Base-by-base conservation (phyloP, 2,329 filamentous ascomycete genomes). In the Lecanicillium sp. region DNA sequence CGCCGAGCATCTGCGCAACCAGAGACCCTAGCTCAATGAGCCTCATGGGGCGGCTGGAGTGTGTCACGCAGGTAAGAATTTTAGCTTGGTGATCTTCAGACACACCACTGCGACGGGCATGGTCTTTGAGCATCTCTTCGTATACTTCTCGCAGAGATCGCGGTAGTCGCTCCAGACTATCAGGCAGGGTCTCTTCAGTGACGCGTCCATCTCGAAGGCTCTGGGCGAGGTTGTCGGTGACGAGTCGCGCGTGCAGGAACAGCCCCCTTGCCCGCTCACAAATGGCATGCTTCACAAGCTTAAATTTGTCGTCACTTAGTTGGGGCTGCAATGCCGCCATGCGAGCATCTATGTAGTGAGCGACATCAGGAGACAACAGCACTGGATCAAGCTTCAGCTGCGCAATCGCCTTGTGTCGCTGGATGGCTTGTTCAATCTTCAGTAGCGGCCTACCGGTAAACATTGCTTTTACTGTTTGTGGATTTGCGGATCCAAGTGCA, bases 31-130 rank as follows among this genome's bases (percentile, higher is more conserved):
- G 36, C 43, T 69, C 64, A 4, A 59, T 53, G 5, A 68, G 41
- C 3, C 64, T 53, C 13, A 68, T 41, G 2, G 64, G 64, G 0
- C 63, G 53, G 6, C 50, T 52, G 11, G 62, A 51, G 44, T 68
- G 62, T 1, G 58, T 68, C 10, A 66, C 54, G 39, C 55, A 61
- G 28, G 57, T 52, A 3, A 69, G 49, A 2, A 69, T 49, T 2
- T 56, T 40, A 0, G 52, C 37, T 41, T 69, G 65, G 6, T 62
- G 37, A 0, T 58, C 49, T 15, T 37, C 40, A 1, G 48, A 43
- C 0, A 61, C 43, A 6, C 50, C 52, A 3, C 35, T 37, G 15
- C 35, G 35, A 4, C 10, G 15, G 13, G 35, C 22, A n/a, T 55
- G 50, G 6, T 57, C 50, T 5, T 34, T 12, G 4, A 57, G 49